A percentile compares a stretch with the other conserved stretches of the same genome.
Conservation (phyloP, 345 rosid species). For the Rhizophora apiculata region DNA sequence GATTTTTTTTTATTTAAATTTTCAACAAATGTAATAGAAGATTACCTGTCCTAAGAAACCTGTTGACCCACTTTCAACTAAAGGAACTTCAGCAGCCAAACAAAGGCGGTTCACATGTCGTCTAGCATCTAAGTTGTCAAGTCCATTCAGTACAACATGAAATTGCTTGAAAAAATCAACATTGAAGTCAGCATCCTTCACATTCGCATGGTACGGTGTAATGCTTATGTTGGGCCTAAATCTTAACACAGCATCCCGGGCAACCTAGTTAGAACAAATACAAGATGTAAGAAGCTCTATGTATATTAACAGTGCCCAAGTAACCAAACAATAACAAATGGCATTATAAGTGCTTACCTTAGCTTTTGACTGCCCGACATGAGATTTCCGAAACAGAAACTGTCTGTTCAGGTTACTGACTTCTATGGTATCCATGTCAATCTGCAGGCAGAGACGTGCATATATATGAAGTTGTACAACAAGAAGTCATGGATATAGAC, state of each 20-base stretch:
- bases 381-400: constrained; percentile 82
- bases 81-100: constrained; percentile 91
- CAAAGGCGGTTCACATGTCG: constrained; percentile 98
- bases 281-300: not conserved
- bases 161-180: constrained; percentile 94
- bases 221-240: constrained; percentile 85
- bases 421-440: constrained; percentile 99
- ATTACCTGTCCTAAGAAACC: constrained; percentile 98
- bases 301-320: not conserved
- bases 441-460: constrained; percentile 44
- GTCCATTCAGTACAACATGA: constrained; percentile 89
- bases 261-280: constrained; percentile 57
- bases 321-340: constrained; percentile 2
- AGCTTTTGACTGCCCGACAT: constrained; percentile 98
- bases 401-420: constrained; percentile 98
- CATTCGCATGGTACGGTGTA: constrained; percentile 86
- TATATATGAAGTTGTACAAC: not conserved
- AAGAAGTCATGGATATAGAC: not conserved
- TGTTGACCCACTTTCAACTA: constrained; percentile 98
- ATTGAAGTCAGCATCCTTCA: constrained; percentile 71
- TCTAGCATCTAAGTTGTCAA: constrained; percentile 96
- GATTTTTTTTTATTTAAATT: not conserved
- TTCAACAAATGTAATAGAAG: not conserved
- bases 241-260: constrained; percentile 91
- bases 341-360: constrained; percentile 43